phyloP scores from a whole-genome alignment of 306 rosid genomes.

The Neltuma alba region DNA sequence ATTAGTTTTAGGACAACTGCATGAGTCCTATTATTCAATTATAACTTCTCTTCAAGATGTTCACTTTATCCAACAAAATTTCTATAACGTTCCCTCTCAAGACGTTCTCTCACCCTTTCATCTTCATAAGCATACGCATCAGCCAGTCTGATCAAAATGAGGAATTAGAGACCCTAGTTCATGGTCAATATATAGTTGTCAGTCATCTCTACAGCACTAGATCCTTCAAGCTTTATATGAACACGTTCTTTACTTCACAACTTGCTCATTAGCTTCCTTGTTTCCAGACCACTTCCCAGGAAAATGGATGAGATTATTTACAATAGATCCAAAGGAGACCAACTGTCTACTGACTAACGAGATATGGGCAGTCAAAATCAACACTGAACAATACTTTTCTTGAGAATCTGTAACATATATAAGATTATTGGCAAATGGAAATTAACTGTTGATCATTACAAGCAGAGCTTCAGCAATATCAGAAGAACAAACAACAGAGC shows the following conservation, averaged over 20 bases:
- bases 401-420: background rate
- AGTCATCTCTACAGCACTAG: background rate
- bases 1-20: background rate
- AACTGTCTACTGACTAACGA: background rate
- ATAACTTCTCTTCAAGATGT: background rate
- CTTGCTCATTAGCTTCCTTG: background rate
- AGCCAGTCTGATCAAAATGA: background rate
- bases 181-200: background rate
- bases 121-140: background rate
- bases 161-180: background rate
- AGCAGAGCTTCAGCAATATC: background rate
- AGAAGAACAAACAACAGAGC: background rate
- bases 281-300: background rate
- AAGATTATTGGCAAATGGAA: background rate
- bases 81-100: background rate
- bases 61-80: background rate
- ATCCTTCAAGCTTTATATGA: background rate
- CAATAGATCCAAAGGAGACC: background rate
- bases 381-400: background rate
- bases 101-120: background rate
- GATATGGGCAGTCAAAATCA: slow-evolving; percentile 2
- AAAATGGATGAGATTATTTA: background rate
- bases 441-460: background rate
- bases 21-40: no score
- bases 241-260: background rate